phyloP scores from a whole-genome alignment of 1,284 basidiomycete species.

The Sporisorium iseilematis-ciliati region DNA sequence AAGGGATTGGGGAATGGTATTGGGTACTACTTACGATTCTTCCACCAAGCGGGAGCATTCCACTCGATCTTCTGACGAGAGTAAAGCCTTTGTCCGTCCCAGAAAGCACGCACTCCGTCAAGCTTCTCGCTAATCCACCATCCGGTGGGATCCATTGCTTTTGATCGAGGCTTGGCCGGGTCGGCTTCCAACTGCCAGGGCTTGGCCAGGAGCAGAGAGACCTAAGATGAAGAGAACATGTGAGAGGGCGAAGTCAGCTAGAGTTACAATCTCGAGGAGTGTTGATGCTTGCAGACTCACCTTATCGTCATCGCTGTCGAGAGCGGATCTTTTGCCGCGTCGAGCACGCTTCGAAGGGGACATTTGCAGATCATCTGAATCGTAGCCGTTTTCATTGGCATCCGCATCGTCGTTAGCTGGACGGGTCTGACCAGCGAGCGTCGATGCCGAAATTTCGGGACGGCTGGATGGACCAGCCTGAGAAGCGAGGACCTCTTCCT shows the following conservation, averaged over 20 bases:
- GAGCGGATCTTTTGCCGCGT: slow-evolving; percentile 12
- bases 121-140: slow-evolving; percentile 79
- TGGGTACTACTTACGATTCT: slow-evolving; percentile 72
- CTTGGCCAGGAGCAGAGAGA: slow-evolving; percentile 74
- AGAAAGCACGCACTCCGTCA: slow-evolving; percentile 73
- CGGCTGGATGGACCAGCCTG: background rate
- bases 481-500: slow-evolving; percentile 20
- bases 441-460: background rate
- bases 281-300: slow-evolving; percentile 2
- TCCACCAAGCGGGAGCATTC: slow-evolving; percentile 76
- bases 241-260: background rate
- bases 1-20: too few species aligned
- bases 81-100: slow-evolving; percentile 75
- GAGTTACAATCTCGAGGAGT: background rate
- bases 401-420: slow-evolving; percentile 17
- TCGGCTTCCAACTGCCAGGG: slow-evolving; percentile 76
- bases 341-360: slow-evolving; percentile 33
- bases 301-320: slow-evolving; percentile 30
- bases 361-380: slow-evolving; percentile 20
- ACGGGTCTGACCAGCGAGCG: background rate
- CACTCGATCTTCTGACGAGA: slow-evolving; percentile 77
- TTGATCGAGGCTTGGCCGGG: slow-evolving; percentile 24
- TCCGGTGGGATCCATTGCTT: slow-evolving; percentile 74
- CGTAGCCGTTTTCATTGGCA: slow-evolving; percentile 12
- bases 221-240: background rate